Conservation (phyloP, 1,284 basidiomycete species). For the Ceratobasidium sp. region DNA sequence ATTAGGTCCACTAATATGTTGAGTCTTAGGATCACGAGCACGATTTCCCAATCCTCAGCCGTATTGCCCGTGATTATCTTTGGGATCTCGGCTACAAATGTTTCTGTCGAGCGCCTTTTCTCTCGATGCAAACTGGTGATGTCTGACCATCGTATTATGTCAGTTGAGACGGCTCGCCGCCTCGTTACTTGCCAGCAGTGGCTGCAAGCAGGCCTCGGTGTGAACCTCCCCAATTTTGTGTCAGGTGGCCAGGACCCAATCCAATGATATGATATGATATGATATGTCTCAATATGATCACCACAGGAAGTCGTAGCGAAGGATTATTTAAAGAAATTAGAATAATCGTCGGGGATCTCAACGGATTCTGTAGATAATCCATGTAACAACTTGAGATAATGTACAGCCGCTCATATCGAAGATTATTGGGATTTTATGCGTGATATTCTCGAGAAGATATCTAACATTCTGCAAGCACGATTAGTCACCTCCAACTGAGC, state of each 20-base stretch:
- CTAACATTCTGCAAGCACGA: no score
- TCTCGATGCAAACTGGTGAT: constrained; percentile 37
- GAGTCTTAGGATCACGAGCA: not conserved
- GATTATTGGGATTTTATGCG: no score
- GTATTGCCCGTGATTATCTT: constrained; percentile 30
- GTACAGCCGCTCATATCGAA: no score
- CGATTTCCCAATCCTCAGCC: constrained; percentile 21
- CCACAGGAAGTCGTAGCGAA: no score
- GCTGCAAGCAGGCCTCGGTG: constrained; percentile 30
- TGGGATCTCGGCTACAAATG: constrained; percentile 32
- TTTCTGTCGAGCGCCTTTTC: constrained; percentile 38
- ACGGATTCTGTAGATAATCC: no score
- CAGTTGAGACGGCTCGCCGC: constrained; percentile 22
- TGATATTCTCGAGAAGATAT: no score
- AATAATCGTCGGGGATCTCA: no score
- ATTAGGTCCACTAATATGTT: not conserved
- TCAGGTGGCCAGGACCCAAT: not conserved
- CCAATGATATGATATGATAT: constrained; percentile 6
- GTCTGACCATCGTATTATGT: constrained; percentile 29
- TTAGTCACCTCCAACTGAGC: no score
- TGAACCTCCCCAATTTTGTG: constrained; percentile 20
- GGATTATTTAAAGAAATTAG: no score
- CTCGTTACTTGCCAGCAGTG: constrained; percentile 31
- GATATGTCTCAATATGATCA: no score
- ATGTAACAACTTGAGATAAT: no score